Conservation (phyloP, 768 basidiomycete species). For the Cystobasidium tubakii region DNA sequence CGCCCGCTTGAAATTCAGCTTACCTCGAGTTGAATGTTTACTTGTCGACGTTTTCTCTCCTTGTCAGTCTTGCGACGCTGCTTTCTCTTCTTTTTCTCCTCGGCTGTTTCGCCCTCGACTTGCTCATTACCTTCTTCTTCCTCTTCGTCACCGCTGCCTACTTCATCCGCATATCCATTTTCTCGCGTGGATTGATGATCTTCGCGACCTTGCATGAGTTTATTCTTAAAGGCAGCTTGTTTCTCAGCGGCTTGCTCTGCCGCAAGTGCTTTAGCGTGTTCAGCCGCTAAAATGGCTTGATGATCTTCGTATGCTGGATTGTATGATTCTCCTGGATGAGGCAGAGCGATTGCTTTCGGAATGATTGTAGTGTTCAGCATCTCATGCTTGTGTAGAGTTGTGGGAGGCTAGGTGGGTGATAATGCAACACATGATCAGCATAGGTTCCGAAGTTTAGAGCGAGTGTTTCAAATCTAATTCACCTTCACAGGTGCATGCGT, state of each 20-base stretch:
- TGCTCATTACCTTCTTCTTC: constrained; percentile 36
- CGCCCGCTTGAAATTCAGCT: neutral
- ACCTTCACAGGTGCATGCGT: neutral
- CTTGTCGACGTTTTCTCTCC: constrained; percentile 7
- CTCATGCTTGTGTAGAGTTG: constrained; percentile 36
- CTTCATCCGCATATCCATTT: constrained; percentile 42
- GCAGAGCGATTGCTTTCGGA: constrained; percentile 40
- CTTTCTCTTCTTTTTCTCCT: constrained; percentile 41
- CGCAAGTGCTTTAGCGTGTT: constrained; percentile 38
- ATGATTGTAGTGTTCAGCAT: constrained; percentile 20
- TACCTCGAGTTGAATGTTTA: constrained; percentile 16
- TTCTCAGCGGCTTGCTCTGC: constrained; percentile 38
- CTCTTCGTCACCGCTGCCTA: constrained; percentile 41
- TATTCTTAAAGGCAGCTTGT: constrained; percentile 37
- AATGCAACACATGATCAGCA: neutral
- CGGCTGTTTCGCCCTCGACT: constrained; percentile 33
- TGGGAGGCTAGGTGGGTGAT: constrained; percentile 38
- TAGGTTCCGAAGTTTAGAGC: neutral
- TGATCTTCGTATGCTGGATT: constrained; percentile 43
- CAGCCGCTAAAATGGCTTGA: constrained; percentile 42
- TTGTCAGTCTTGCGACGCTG: constrained; percentile 39
- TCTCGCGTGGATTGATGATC: neutral
- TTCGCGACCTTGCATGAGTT: neutral
- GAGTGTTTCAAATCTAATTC: neutral
- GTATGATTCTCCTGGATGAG: constrained; percentile 44